phyloP scores from a whole-genome alignment of 2,329 filamentous ascomycete species.

The Alternaria metachromatica region DNA sequence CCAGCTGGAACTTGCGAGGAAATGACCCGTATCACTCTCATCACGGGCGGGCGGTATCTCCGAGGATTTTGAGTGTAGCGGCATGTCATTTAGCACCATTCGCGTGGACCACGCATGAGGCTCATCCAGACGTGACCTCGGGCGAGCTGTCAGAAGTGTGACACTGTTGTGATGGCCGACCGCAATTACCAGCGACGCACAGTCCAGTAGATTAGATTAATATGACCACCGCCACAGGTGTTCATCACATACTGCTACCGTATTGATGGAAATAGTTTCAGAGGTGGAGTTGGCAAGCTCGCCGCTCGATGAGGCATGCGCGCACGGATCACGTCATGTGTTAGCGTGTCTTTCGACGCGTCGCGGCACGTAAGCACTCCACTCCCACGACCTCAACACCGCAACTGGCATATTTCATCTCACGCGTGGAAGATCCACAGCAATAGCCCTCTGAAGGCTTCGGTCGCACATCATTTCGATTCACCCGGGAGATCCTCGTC shows the following conservation, averaged over 20 bases:
- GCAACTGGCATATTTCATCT: not conserved
- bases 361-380: not conserved
- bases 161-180: not conserved
- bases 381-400: not conserved
- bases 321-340: not conserved
- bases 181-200: not conserved
- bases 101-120: not conserved
- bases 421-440: not conserved
- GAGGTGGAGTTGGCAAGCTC: not conserved
- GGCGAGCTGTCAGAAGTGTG: not conserved
- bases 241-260: too few species aligned
- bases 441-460: not conserved
- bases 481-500: not conserved
- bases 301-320: not conserved
- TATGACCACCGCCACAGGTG: not conserved
- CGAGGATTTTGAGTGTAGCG: not conserved
- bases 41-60: not conserved
- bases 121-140: not conserved
- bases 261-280: too few species aligned
- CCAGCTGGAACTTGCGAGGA: not conserved
- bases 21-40: not conserved
- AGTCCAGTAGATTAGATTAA: not conserved
- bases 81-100: not conserved
- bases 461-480: not conserved
- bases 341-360: not conserved